These are phyloP conservation scores for Yarrowia divulgata DNA, from an alignment of 805 yeast species.

Conservation along the genomic window DNA sequence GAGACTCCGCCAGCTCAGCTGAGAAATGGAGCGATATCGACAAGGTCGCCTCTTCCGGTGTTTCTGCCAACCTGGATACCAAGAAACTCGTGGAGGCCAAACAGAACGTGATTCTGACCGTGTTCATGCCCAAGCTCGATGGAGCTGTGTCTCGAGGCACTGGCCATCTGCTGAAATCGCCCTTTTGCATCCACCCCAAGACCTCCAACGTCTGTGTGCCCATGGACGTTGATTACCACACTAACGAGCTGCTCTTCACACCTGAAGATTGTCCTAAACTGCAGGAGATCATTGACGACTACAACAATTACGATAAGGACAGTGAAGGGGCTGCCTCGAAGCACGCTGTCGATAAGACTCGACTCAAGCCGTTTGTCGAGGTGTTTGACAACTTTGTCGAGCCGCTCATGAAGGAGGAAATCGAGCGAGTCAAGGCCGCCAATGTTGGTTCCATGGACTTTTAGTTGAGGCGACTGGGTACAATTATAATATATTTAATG, in stretches of 20 bases:
- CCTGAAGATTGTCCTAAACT: conserved; percentile 83
- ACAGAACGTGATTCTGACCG: conserved; percentile 80
- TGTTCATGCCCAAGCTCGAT: conserved; percentile 90
- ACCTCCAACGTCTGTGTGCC: conserved; percentile 97
- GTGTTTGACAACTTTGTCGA: conserved; percentile 69
- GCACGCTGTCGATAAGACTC: conserved; percentile 57
- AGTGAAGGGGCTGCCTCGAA: conserved; percentile 43
- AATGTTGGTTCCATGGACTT: conserved; percentile 51
- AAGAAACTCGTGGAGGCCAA: conserved; percentile 68
- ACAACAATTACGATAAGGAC: conserved; percentile 42
- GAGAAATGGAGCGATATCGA: conserved; percentile 79
- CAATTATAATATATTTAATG: conserved; percentile 10
- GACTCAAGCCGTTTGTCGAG: conserved; percentile 73
- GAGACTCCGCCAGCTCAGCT: conserved; percentile 59
- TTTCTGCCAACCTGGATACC: conserved; percentile 53
- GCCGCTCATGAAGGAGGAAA: conserved; percentile 63
- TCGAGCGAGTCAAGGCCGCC: conserved; percentile 52
- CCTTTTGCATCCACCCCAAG: conserved; percentile 95
- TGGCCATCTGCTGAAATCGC: conserved; percentile 92
- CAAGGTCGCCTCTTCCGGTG: conserved; percentile 54
- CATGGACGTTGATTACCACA: conserved; percentile 49
- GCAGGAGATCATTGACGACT: conserved; percentile 65
- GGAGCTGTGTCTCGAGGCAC: conserved; percentile 89
- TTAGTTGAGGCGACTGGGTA: neutral
- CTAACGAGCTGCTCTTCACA: conserved; percentile 60